A percentile compares a stretch with the other conserved stretches of the same genome.
Evolutionary conservation across 495 filamentous ascomycete genomes (phyloP).

Genomic region (Astrothelium macrocarpum): DNA sequence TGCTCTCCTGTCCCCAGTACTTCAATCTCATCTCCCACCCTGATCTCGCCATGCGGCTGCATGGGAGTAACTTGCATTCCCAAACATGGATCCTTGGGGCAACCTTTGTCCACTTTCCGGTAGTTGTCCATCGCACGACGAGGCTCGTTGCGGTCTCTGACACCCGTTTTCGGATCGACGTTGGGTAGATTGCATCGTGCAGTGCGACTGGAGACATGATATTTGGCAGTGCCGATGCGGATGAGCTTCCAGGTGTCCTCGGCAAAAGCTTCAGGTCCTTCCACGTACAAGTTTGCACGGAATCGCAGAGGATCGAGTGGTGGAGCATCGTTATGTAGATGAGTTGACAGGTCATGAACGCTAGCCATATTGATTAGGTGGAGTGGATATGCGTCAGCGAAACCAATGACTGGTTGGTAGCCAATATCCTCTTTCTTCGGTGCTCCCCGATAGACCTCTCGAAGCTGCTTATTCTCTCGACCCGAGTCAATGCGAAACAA

Average conservation of each 20-base stretch:
- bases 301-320: slow-evolving; percentile 60
- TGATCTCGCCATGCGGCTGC: slow-evolving; percentile 35
- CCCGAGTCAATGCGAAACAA: slow-evolving; percentile 57
- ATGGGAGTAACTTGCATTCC: slow-evolving; percentile 77
- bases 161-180: slow-evolving; percentile 62
- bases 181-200: slow-evolving; percentile 74
- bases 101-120: slow-evolving; percentile 65
- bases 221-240: slow-evolving; percentile 42
- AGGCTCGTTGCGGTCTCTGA: slow-evolving; percentile 62
- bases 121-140: slow-evolving; percentile 59
- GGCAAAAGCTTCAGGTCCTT: slow-evolving; percentile 50
- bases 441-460: slow-evolving; percentile 67
- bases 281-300: slow-evolving; percentile 72
- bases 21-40: slow-evolving; percentile 51
- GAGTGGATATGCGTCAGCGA: slow-evolving; percentile 83
- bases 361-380: slow-evolving; percentile 70
- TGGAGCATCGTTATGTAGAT: slow-evolving; percentile 15
- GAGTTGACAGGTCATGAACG: slow-evolving; percentile 48
- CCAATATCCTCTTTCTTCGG: slow-evolving; percentile 58
- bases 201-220: slow-evolving; percentile 61
- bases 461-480: slow-evolving; percentile 37
- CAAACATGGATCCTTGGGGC: slow-evolving; percentile 59
- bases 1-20: slow-evolving; percentile 56
- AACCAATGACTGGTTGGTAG: slow-evolving; percentile 68
- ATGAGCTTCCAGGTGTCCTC: slow-evolving; percentile 78